Conservation (phyloP, 352 stramenopile species). For the Pythium graminicola region DNA sequence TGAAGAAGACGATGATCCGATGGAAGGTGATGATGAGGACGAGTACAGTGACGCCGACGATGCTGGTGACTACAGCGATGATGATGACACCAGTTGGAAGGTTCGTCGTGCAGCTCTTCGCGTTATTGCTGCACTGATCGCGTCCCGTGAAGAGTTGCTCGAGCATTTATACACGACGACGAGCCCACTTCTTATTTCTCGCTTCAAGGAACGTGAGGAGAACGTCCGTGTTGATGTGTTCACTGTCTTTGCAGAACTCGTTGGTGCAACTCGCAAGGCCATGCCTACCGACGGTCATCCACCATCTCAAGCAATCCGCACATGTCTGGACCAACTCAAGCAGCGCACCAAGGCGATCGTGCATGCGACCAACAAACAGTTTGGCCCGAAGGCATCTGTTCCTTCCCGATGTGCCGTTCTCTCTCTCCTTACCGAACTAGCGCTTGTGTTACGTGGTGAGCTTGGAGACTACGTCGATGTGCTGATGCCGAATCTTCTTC, state of each 20-base stretch:
- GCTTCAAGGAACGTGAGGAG: conserved; percentile 97
- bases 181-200: conserved; percentile 71
- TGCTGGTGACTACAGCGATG: conserved; percentile 88
- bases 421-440: conserved; percentile 78
- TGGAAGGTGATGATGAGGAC: conserved; percentile 80
- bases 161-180: conserved; percentile 82
- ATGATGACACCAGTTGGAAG: conserved; percentile 97
- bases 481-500: conserved; percentile 76
- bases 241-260: conserved; percentile 90
- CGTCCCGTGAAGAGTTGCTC: conserved; percentile 78
- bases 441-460: conserved; percentile 66
- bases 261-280: conserved; percentile 66
- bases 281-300: conserved; percentile 27
- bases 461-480: conserved; percentile 60
- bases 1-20: conserved; percentile 83
- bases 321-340: conserved; percentile 49
- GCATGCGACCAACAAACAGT: conserved; percentile 72
- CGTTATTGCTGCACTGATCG: conserved; percentile 91
- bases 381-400: conserved; percentile 71
- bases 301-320: conserved; percentile 27
- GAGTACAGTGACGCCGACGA: conserved; percentile 78
- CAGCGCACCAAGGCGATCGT: conserved; percentile 66
- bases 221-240: conserved; percentile 98
- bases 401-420: conserved; percentile 77
- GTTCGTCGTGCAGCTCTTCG: conserved; percentile 89